Evolutionary conservation across 352 stramenopile genomes (phyloP), one percentile per base, ranked within the genome.

Genomic region (Phytopythium vexans): DNA sequence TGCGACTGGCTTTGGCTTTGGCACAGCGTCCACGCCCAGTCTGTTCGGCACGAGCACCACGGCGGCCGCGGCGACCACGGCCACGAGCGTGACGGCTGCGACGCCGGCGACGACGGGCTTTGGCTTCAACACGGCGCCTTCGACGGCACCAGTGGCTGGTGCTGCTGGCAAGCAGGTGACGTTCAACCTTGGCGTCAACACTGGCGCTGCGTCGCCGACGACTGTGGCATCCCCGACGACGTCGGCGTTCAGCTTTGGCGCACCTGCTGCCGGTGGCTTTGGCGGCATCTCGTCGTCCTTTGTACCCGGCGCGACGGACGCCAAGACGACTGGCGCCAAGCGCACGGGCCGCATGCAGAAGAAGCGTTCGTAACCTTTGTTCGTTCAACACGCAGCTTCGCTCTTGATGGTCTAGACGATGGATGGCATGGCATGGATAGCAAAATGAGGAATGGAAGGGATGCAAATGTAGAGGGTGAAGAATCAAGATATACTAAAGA

Each of bases 161-260:
- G 21, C 72, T 8, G 62, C 68, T 3, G 68, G 77, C 7, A 88
- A 88, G 74, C 70, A 74, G 14, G 77, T 88, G 44, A 83, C 70
- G 35, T 90, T 90, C 43, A 86, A 72, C 54, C 53, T 72, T 61
- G 54, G 57, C 56, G 62, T 66, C 53, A 52, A 40, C 49, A 66
- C 70, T 3, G 21, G 21, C 21, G 60, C 53, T 9, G 63, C 62
- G 14, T 68, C 72, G 3, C 46, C 62, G 8, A 54, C 64, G 38
- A 47, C 68, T n/a, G 46, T 40, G 5, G 48, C 55, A 10, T 62
- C 54, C n/a, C 61, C 56, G 4, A 64, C 61, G 1, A 70, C 55
- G 34, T 52, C 64, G 31, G 34, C 54, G n/a, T 69, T 71, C 62
- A 60, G 59, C 6, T 77, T 77, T 31, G 62, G 54, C 27, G 55